phyloP scores from a whole-genome alignment of 148 eudicot species.

The Persicaria maculosa region DNA sequence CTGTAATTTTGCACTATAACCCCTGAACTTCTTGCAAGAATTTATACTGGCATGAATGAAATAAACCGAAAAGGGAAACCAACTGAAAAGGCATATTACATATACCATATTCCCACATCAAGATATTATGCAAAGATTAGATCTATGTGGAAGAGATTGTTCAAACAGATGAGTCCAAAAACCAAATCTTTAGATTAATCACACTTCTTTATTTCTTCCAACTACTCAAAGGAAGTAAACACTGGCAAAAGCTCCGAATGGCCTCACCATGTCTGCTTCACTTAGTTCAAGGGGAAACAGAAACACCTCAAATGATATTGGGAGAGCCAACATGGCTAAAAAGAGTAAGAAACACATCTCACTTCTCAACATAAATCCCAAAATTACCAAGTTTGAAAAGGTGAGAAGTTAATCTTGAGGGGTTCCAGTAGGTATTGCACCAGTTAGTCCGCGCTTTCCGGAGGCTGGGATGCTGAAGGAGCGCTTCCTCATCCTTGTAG shows the following conservation, averaged over 20 bases:
- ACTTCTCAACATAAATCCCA: background rate
- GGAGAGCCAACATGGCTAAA: background rate
- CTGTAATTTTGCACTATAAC: too few species aligned
- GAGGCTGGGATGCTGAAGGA: slow-evolving; percentile 59
- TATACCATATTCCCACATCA: background rate
- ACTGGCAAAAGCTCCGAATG: background rate
- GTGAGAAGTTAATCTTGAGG: background rate
- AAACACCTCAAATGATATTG: background rate
- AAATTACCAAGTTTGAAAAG: background rate
- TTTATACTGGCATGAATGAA: background rate
- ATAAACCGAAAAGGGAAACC: background rate
- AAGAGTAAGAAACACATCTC: too few species aligned
- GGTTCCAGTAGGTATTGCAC: background rate
- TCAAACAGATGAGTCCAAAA: background rate
- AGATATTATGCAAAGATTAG: background rate
- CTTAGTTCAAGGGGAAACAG: background rate
- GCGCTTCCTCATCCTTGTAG: slow-evolving; percentile 45
- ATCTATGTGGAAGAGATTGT: background rate
- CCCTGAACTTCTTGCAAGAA: background rate
- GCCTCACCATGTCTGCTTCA: background rate
- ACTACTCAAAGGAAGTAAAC: background rate
- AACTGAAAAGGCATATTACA: background rate
- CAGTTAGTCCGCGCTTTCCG: slow-evolving; percentile 21
- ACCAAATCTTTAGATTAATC: background rate
- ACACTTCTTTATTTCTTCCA: background rate